These are phyloP conservation scores for Salpingoeca rosetta DNA, from an alignment of 78 protist species.

Conservation along the genomic window DNA sequence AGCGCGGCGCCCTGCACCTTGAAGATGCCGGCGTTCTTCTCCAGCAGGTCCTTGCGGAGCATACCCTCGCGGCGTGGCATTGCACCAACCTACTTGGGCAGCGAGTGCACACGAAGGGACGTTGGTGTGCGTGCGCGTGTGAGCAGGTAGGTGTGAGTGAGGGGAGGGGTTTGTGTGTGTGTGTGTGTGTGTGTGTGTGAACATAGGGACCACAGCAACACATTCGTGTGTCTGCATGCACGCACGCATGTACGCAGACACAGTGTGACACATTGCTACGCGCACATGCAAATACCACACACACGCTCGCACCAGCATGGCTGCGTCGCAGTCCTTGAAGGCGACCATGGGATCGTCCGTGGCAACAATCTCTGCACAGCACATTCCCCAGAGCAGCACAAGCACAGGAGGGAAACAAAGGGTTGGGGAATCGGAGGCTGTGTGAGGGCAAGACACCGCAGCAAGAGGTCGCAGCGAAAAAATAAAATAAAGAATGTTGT, in stretches of 20 bases:
- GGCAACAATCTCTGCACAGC: slow-evolving; percentile 5
- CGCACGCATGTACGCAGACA: too few species aligned
- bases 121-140: too few species aligned
- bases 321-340: slow-evolving; percentile 39
- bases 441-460: slow-evolving; percentile 8
- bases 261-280: too few species aligned
- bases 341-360: slow-evolving; percentile 30
- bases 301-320: too few species aligned
- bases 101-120: too few species aligned
- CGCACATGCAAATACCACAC: too few species aligned
- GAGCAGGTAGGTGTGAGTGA: too few species aligned
- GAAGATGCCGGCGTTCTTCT: slow-evolving; percentile 75
- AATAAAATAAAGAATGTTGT: neutral
- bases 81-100: too few species aligned
- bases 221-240: too few species aligned
- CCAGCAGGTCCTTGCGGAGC: slow-evolving; percentile 82
- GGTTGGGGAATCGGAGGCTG: neutral
- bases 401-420: neutral
- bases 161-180: too few species aligned
- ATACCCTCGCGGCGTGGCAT: slow-evolving; percentile 89
- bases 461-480: slow-evolving; percentile 39
- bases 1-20: slow-evolving; percentile 72
- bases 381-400: neutral
- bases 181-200: too few species aligned
- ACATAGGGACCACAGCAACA: too few species aligned